These are phyloP conservation scores for Boletus tomentosulus DNA, from an alignment of 768 basidiomycete genomes.

Conservation along the genomic window DNA sequence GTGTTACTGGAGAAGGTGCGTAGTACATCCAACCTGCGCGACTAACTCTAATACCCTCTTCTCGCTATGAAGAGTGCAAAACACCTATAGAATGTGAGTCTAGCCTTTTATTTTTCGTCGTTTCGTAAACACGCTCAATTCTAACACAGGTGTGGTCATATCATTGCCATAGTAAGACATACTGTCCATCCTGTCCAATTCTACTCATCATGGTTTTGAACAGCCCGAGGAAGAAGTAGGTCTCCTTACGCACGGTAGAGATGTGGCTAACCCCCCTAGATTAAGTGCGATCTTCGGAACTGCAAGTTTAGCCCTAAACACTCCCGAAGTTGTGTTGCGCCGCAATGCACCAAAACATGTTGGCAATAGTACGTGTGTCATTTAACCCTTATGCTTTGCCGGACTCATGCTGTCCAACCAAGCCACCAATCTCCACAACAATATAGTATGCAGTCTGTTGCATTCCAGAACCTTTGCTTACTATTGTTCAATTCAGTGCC, in stretches of 20 bases:
- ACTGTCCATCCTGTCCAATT: neutral
- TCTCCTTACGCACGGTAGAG: neutral
- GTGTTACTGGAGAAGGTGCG: slow-evolving; percentile 63
- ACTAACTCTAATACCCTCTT: slow-evolving; percentile 16
- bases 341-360: slow-evolving; percentile 51
- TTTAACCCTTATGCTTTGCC: neutral
- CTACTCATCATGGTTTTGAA: slow-evolving; percentile 8
- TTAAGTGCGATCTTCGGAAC: slow-evolving; percentile 53
- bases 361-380: slow-evolving; percentile 62
- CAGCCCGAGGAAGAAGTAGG: slow-evolving; percentile 59
- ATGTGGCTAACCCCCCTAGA: slow-evolving; percentile 36
- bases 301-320: slow-evolving; percentile 66
- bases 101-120: neutral
- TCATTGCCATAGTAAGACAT: slow-evolving; percentile 42
- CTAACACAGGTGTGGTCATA: slow-evolving; percentile 49
- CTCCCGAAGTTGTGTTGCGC: slow-evolving; percentile 45
- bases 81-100: slow-evolving; percentile 49
- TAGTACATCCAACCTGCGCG: slow-evolving; percentile 1
- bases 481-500: slow-evolving; percentile 39
- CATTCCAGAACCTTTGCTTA: neutral
- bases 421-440: slow-evolving; percentile 65
- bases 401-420: slow-evolving; percentile 12
- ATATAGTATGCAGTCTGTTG: slow-evolving; percentile 42
- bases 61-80: slow-evolving; percentile 44
- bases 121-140: neutral